phyloP scores from a whole-genome alignment of 306 rosid genomes.

The Lablab purpureus region DNA sequence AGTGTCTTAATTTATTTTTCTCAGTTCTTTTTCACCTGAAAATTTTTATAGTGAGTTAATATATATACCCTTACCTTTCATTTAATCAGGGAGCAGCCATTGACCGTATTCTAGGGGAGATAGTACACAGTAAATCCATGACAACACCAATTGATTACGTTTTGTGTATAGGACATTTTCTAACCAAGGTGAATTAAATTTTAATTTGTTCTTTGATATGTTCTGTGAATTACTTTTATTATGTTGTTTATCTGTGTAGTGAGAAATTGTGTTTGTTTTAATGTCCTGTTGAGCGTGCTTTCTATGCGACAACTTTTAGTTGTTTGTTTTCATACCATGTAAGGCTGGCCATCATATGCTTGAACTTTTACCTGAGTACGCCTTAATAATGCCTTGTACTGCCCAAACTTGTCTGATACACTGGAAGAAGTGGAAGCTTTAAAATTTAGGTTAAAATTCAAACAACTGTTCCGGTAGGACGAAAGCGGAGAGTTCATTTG shows the following conservation, averaged over 20 bases:
- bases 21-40: constrained; percentile 13
- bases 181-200: constrained; percentile 73
- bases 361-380: constrained; percentile 13
- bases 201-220: constrained; percentile 4
- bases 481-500: constrained; percentile 7
- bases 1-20: constrained; percentile 24
- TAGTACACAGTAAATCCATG: constrained; percentile 94
- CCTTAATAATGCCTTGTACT: constrained; percentile 12
- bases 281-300: constrained; percentile 14
- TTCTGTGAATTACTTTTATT: constrained; percentile 5
- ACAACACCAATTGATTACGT: constrained; percentile 90
- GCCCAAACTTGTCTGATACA: constrained; percentile 14
- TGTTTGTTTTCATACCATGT: constrained; percentile 19
- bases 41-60: constrained; percentile 31
- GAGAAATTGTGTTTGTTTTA: constrained; percentile 11
- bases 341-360: constrained; percentile 9
- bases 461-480: background rate
- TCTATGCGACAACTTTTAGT: background rate
- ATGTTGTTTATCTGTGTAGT: constrained; percentile 33
- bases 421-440: background rate
- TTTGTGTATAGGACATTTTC: constrained; percentile 92
- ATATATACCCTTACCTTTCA: constrained; percentile 7
- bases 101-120: constrained; percentile 96
- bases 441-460: constrained; percentile 15
- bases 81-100: constrained; percentile 90